These are phyloP conservation scores for Chrysochromulina parva DNA, from an alignment of 78 protist genomes.

Conservation along the genomic window DNA sequence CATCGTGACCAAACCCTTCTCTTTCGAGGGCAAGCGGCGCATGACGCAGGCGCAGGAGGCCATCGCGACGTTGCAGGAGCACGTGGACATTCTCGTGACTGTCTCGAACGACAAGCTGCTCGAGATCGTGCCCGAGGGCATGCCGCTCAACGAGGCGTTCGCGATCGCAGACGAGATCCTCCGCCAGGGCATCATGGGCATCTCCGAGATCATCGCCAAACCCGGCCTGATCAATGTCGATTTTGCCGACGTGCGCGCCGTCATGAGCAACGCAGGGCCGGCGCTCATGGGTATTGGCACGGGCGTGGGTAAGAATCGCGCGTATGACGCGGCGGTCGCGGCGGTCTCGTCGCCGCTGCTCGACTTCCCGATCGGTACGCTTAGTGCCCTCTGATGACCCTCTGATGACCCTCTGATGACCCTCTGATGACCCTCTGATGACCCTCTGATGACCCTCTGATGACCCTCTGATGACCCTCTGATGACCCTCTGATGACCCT, in stretches of 20 bases:
- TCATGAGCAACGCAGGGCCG: conserved; percentile 47
- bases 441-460: too few species aligned
- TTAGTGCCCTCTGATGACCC: too few species aligned
- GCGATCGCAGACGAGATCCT: conserved; percentile 73
- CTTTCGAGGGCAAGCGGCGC: conserved; percentile 26
- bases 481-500: too few species aligned
- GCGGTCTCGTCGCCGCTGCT: conserved; percentile 47
- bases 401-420: too few species aligned
- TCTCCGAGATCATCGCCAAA: conserved; percentile 14
- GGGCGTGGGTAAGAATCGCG: conserved; percentile 22
- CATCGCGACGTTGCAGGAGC: neutral
- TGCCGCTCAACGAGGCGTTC: conserved; percentile 56
- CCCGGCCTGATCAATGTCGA: conserved; percentile 83
- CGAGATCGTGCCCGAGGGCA: neutral
- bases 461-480: too few species aligned
- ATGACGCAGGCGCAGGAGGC: conserved; percentile 59
- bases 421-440: too few species aligned
- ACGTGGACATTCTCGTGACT: conserved; percentile 73
- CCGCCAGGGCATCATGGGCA: conserved; percentile 42
- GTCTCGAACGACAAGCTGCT: conserved; percentile 75
- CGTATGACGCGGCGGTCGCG: conserved; percentile 4
- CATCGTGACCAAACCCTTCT: conserved; percentile 34
- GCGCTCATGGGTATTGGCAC: conserved; percentile 32
- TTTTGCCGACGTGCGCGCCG: conserved; percentile 77
- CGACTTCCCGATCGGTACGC: conserved; percentile 22